These are phyloP conservation scores for Peterozyma toletana DNA, from an alignment of 805 yeast species.

Conservation along the genomic window DNA sequence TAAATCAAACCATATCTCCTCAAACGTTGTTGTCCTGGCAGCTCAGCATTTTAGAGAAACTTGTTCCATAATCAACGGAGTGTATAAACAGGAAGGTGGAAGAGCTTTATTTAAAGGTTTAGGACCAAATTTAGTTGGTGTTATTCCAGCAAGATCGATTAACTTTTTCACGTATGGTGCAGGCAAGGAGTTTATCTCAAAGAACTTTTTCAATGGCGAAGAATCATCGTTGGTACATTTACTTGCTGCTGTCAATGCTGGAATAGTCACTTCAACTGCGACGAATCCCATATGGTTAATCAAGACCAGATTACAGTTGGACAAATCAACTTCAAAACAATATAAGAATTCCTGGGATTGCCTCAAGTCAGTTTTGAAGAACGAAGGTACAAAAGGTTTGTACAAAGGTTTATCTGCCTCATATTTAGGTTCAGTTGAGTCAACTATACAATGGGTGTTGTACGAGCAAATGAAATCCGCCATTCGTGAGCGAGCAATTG, in stretches of 20 bases:
- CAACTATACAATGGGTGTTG: slow-evolving; percentile 92
- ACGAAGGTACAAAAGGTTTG: slow-evolving; percentile 76
- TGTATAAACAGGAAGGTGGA: slow-evolving; percentile 73
- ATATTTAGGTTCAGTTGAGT: slow-evolving; percentile 87
- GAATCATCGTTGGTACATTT: slow-evolving; percentile 85
- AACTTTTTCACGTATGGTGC: slow-evolving; percentile 96
- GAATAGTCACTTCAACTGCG: slow-evolving; percentile 89
- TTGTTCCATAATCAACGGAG: slow-evolving; percentile 56
- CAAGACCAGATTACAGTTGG: slow-evolving; percentile 90
- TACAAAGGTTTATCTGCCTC: slow-evolving; percentile 93
- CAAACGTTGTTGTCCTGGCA: slow-evolving; percentile 32
- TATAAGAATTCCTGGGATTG: slow-evolving; percentile 88
- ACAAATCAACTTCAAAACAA: slow-evolving; percentile 53
- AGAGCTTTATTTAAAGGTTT: slow-evolving; percentile 87
- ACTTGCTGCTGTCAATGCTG: slow-evolving; percentile 83
- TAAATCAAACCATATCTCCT: slow-evolving; percentile 31
- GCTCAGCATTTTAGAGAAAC: slow-evolving; percentile 80
- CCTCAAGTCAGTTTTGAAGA: slow-evolving; percentile 52
- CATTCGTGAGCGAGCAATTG: slow-evolving; percentile 44
- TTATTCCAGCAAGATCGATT: slow-evolving; percentile 95
- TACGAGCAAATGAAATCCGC: slow-evolving; percentile 88
- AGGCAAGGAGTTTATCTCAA: slow-evolving; percentile 71
- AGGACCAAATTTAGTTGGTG: slow-evolving; percentile 96
- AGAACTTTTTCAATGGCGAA: slow-evolving; percentile 59
- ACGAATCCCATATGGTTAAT: slow-evolving; percentile 98